Base-by-base conservation (phyloP, 2,329 filamentous ascomycete genomes). In the Tothia fuscella region DNA sequence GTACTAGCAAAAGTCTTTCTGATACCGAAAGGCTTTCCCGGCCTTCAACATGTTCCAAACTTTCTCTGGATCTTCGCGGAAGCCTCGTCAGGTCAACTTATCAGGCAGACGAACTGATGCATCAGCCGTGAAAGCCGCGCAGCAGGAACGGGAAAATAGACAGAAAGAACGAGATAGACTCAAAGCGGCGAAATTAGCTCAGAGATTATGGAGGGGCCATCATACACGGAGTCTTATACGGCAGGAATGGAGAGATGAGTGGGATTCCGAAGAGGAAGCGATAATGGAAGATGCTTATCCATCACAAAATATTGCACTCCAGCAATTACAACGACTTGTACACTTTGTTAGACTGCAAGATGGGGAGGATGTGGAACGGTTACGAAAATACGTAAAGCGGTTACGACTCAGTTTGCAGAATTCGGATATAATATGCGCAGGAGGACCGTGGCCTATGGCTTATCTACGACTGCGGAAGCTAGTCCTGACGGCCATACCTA, bases 31-130 rank as follows among this genome's bases (percentile, higher is more conserved):
- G n/a, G n/a, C n/a, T n/a, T n/a, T n/a, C n/a, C n/a, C n/a, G n/a
- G n/a, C n/a, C n/a, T n/a, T n/a, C n/a, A 43, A 30, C 51, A 95
- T 95, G 89, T 93, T 91, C 65, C 80, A 82, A 47, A 87, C 82
- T 41, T 98, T 98, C 65, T 91, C 84, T 19, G 91, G 91, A 52
- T 84, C 67, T 62, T 84, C 86, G 53, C 80, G 85, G 55, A 82
- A 84, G 50, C 80, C 82, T 47, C 80, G 91, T 50, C 88, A 95
- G 59, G 86, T 96, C 57, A 95, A 96, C 63, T 79, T 98, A 47
- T 91, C 86, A 50, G 91, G 87, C 48, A 81, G 88, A 51, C 76
- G 76, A 49, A 68, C 70, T 38, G 93, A 94, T 55, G 85, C 87
- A 3, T 93, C 62, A 45, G 33, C 24, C 4, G 33, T 35, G 6